Percentiles rank a stretch among this genome's conserved stretches.
Evolutionary conservation across 495 filamentous ascomycete genomes (phyloP).

Genomic region (Aspergillus nanangensis): DNA sequence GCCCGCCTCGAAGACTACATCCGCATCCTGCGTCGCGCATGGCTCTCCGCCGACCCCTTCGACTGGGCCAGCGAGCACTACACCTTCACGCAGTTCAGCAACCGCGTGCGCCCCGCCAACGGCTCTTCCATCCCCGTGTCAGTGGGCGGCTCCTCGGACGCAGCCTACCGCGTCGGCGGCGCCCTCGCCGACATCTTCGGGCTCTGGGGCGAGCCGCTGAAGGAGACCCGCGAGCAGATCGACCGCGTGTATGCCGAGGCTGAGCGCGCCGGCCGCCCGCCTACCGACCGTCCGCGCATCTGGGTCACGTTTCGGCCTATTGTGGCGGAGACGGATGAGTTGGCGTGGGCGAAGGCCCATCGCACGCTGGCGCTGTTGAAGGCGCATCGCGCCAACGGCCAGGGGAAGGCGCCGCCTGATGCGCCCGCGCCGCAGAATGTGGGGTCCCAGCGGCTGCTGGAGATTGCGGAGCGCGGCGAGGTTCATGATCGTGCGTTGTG

Average conservation of each 20-base stretch:
- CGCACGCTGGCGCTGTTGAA: slow-evolving; percentile 39
- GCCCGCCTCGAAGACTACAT: slow-evolving; percentile 50
- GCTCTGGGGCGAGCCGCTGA: slow-evolving; percentile 52
- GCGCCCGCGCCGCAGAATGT: slow-evolving; percentile 45
- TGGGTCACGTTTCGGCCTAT: slow-evolving; percentile 56
- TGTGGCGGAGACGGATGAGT: slow-evolving; percentile 48
- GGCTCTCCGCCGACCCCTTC: slow-evolving; percentile 46
- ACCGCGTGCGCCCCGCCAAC: slow-evolving; percentile 42
- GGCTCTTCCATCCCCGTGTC: slow-evolving; percentile 48
- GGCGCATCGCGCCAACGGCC: slow-evolving; percentile 25
- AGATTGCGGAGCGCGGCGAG: slow-evolving; percentile 48
- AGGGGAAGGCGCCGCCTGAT: slow-evolving; percentile 20
- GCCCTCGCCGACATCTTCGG: slow-evolving; percentile 51
- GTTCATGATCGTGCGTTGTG: slow-evolving; percentile 52
- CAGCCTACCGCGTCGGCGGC: slow-evolving; percentile 49
- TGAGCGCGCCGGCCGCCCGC: slow-evolving; percentile 32
- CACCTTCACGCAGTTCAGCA: slow-evolving; percentile 48
- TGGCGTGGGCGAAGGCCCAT: slow-evolving; percentile 50
- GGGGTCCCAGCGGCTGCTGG: slow-evolving; percentile 48
- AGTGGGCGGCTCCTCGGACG: slow-evolving; percentile 48
- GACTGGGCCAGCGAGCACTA: slow-evolving; percentile 50
- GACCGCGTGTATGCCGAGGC: slow-evolving; percentile 49
- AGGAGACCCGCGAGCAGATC: slow-evolving; percentile 52
- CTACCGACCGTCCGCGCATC: slow-evolving; percentile 41
- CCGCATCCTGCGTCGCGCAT: slow-evolving; percentile 46